These are phyloP conservation scores for Clarireedia hainanense DNA, from an alignment of 2,329 filamentous ascomycete genomes.

Conservation along the genomic window DNA sequence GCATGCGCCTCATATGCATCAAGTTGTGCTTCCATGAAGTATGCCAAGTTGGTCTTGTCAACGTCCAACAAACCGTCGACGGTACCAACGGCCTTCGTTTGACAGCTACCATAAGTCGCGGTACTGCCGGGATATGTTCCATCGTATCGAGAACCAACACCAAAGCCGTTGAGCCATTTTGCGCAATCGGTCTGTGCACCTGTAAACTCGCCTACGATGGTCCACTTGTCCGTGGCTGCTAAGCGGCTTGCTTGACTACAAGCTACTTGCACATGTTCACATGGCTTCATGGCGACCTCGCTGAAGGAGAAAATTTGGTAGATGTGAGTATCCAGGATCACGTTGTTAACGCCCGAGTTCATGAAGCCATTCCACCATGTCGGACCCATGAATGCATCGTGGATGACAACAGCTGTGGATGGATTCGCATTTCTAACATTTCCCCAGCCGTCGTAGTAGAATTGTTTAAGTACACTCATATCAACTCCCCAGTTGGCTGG, in stretches of 20 bases:
- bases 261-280: slow-evolving; percentile 34
- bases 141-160: slow-evolving; percentile 48
- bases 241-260: slow-evolving; percentile 31
- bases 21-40: slow-evolving; percentile 35
- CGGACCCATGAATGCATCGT: slow-evolving; percentile 48
- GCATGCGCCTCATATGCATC: slow-evolving; percentile 35
- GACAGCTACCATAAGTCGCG: slow-evolving; percentile 31
- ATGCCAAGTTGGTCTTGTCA: slow-evolving; percentile 30
- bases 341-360: slow-evolving; percentile 33
- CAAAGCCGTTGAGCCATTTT: slow-evolving; percentile 46
- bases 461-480: slow-evolving; percentile 29
- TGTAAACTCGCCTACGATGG: slow-evolving; percentile 38
- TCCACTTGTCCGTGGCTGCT: slow-evolving; percentile 27
- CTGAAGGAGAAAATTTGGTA: slow-evolving; percentile 35
- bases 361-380: slow-evolving; percentile 55
- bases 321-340: slow-evolving; percentile 37
- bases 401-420: slow-evolving; percentile 45
- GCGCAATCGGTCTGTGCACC: slow-evolving; percentile 37
- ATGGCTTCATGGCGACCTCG: slow-evolving; percentile 32
- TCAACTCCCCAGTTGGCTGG: slow-evolving; percentile 31
- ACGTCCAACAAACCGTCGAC: slow-evolving; percentile 30
- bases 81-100: slow-evolving; percentile 40
- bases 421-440: slow-evolving; percentile 35
- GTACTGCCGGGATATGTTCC: slow-evolving; percentile 30
- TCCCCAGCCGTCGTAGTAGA: slow-evolving; percentile 45